Conservation (phyloP, 306 rosid species). For the Medicago truncatula region DNA sequence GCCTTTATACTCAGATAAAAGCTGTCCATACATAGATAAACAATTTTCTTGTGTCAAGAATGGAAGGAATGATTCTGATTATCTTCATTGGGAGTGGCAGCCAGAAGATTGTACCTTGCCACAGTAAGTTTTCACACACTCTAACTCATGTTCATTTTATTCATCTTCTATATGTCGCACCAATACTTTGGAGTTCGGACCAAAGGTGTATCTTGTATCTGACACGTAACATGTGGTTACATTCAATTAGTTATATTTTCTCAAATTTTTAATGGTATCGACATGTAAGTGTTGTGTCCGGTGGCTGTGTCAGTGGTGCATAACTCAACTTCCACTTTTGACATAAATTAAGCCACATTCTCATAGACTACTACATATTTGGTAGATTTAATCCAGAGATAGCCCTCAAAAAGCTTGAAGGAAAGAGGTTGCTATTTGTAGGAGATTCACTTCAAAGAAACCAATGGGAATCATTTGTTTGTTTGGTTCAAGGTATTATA, state of each 20-base stretch:
- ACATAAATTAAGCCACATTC: conserved; percentile 15
- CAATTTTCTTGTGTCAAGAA: conserved; percentile 89
- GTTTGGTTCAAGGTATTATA: conserved; percentile 78
- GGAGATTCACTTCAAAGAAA: conserved; percentile 96
- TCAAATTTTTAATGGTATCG: neutral
- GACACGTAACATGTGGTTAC: neutral
- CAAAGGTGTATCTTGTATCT: neutral
- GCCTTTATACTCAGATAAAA: conserved; percentile 75
- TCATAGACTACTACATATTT: neutral
- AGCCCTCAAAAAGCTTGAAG: conserved; percentile 71
- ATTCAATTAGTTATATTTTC: neutral
- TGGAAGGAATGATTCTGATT: conserved; percentile 80
- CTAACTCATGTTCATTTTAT: neutral
- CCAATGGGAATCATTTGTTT: conserved; percentile 96
- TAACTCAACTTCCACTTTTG: neutral
- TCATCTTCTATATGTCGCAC: neutral
- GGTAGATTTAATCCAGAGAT: conserved; percentile 76
- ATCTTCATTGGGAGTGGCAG: conserved; percentile 95
- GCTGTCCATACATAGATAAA: conserved; percentile 84
- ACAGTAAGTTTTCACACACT: conserved; percentile 46
- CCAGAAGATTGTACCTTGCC: conserved; percentile 92
- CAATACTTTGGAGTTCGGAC: neutral
- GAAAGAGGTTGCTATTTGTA: conserved; percentile 83
- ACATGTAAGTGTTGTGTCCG: neutral
- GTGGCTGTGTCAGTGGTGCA: neutral